A percentile compares a stretch with the other conserved stretches of the same genome.
Evolutionary conservation across 345 rosid genomes (phyloP).

Genomic region (Corchorus capsularis): DNA sequence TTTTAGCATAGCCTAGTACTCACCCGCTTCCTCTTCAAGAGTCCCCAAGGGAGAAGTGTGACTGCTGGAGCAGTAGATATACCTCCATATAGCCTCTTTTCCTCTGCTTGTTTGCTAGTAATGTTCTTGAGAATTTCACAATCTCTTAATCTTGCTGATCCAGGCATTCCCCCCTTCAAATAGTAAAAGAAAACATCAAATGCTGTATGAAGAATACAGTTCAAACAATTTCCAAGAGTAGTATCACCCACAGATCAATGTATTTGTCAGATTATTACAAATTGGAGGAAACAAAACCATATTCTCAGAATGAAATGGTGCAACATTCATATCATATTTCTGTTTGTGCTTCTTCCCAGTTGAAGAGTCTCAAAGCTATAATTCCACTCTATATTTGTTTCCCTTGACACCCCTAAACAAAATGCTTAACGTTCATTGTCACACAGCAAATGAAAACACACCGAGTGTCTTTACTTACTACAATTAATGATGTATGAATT

Average conservation of each 20-base stretch:
- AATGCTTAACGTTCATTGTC: not conserved
- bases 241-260: not conserved
- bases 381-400: not conserved
- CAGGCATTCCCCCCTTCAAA: constrained; percentile 97
- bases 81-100: constrained; percentile 77
- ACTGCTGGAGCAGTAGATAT: constrained; percentile 94
- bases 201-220: not conserved
- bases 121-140: constrained; percentile 63
- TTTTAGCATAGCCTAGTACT: constrained; percentile 1
- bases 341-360: not conserved
- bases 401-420: constrained; percentile 39
- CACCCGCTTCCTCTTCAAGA: constrained; percentile 75
- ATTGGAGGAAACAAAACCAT: not conserved
- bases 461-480: not conserved
- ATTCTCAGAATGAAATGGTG: not conserved
- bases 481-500: not conserved
- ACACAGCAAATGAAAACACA: not conserved
- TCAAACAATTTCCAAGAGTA: not conserved
- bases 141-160: constrained; percentile 85
- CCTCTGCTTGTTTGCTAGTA: constrained; percentile 74
- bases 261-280: not conserved
- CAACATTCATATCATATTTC: not conserved
- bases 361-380: not conserved
- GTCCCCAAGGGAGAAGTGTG: constrained; percentile 97
- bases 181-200: constrained; percentile 13